Conservation (phyloP, 805 yeast genomes). For the Naumovozyma baii region DNA sequence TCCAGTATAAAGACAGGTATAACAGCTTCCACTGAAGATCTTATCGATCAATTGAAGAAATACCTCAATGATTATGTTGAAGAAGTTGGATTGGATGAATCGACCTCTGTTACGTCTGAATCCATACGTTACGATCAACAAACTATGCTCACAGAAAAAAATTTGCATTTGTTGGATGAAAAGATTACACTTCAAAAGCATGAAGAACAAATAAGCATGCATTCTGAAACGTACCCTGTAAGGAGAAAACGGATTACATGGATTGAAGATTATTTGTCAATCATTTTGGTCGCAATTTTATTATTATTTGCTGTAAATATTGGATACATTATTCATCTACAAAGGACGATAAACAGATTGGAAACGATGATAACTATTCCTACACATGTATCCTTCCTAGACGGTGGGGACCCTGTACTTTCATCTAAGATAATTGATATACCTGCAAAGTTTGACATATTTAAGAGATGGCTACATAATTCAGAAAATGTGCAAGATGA, state of each 20-base stretch:
- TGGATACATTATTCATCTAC: neutral
- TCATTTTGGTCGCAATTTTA: neutral
- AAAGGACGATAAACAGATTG: neutral
- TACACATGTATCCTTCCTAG: neutral
- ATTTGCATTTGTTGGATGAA: neutral
- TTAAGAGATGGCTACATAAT: neutral
- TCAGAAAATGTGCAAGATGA: neutral
- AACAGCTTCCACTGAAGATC: constrained; percentile 42
- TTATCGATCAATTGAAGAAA: constrained; percentile 25
- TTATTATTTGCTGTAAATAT: no score
- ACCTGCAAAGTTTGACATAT: neutral
- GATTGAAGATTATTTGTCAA: neutral
- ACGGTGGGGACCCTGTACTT: neutral
- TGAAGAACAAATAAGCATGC: no score
- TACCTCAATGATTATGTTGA: constrained; percentile 14
- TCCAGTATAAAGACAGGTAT: constrained; percentile 75
- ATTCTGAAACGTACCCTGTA: no score
- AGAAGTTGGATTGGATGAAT: neutral
- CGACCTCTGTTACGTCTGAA: neutral
- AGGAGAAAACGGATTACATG: neutral
- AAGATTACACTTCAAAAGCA: no score
- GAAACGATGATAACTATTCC: neutral
- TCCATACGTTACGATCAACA: neutral
- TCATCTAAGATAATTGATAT: neutral
- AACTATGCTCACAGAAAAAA: neutral